Base-by-base conservation (phyloP, 2,329 filamentous ascomycete genomes). In the Hypoxylon sp. region DNA sequence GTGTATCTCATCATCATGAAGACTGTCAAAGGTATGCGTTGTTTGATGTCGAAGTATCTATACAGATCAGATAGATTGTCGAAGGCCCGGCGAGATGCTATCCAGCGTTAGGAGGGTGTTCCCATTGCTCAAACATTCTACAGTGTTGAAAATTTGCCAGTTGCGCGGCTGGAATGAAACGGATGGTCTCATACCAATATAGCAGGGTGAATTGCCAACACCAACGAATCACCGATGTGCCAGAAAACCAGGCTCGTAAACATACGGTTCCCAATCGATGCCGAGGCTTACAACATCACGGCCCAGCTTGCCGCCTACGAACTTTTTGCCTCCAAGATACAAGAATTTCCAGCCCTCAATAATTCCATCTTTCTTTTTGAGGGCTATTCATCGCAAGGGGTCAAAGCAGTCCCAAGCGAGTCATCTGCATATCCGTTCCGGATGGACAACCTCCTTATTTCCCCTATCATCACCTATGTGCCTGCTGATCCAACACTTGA, bases 261-360 rank as follows among this genome's bases (percentile, higher is more conserved):
- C n/a, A 58, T 48, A 3, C 60, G 62, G 11, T 67, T 67, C 52
- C 62, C 65, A 10, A 61, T 68, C 18, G 54, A 67, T 15, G 10
- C 70, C 8, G 52, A 62, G 35, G 18, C 35, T 1, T 75, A 75
- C 50, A 72, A 80, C 29, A 42, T 72, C 17, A 49, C 69, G 0
- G 74, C 77, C 1, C 72, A 75, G 52, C 70, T 68, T 43, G 63
- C 67, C 18, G 74, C 72, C 2, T 80, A 75, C 48, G 70, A 76
- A 2, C 48, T 75, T 4, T 79, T 75, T 58, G 69, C 73, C 0
- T 58, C 71, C 0, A 68, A 69, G 1, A 67, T 74, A 13, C 65
- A 68, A 0, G 63, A 67, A 3, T 63, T 63, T 10, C 72, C 75
- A 0, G 63, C 63, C 0, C 73, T 76, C 31, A 73, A 73, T 46